Conservation (phyloP, 1,139 yeast genomes). For the Taphrina wiesneri region DNA sequence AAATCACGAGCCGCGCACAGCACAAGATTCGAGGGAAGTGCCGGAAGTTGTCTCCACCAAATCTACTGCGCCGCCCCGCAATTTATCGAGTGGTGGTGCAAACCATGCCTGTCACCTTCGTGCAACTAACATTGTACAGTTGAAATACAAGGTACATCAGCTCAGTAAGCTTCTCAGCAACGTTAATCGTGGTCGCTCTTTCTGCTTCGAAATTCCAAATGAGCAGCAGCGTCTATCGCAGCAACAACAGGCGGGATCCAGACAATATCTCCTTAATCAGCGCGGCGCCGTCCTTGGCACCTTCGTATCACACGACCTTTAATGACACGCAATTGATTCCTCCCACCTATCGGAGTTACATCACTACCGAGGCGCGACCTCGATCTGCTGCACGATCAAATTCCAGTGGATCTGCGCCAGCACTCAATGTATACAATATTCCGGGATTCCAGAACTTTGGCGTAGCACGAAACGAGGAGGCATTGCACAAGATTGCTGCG, state of each 20-base stretch:
- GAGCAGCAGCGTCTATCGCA: slow-evolving; percentile 1
- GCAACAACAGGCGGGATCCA: slow-evolving; percentile 3
- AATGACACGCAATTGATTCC: slow-evolving; percentile 14
- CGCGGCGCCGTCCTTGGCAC: slow-evolving; percentile 16
- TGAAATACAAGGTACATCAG: too few species aligned
- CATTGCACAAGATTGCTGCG: slow-evolving; percentile 13
- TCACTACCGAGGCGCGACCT: not conserved
- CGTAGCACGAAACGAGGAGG: slow-evolving; percentile 19
- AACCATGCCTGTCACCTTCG: not conserved
- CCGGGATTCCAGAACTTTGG: slow-evolving; percentile 12
- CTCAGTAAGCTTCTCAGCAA: too few species aligned
- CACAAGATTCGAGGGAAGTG: not conserved
- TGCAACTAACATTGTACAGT: not conserved
- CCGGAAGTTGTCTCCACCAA: not conserved
- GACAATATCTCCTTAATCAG: slow-evolving; percentile 19
- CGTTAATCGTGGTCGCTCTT: too few species aligned
- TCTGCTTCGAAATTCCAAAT: not conserved
- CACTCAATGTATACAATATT: not conserved
- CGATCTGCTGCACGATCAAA: not conserved
- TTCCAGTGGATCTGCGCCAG: not conserved
- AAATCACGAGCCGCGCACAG: too few species aligned
- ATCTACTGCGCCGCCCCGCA: not conserved
- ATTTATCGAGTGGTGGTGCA: not conserved
- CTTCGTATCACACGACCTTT: slow-evolving; percentile 16
- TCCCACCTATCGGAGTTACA: not conserved